Percentiles rank a stretch among this genome's conserved stretches.
phyloP scores from a whole-genome alignment of 208 protist genomes.

The Leishmania guyanensis region DNA sequence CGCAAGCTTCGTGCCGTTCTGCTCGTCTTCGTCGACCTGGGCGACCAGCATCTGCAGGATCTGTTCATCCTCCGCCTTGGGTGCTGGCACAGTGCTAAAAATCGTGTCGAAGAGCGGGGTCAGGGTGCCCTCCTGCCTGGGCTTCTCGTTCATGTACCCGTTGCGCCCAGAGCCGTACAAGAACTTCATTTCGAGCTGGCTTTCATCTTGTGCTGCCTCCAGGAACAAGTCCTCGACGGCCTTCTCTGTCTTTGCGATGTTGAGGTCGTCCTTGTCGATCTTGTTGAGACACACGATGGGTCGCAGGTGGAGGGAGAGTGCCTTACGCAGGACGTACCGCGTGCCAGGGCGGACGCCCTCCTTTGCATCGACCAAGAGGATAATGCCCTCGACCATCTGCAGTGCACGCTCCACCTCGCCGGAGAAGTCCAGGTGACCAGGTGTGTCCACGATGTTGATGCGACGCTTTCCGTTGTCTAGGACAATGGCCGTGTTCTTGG shows the following conservation, averaged over 20 bases:
- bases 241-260: slow-evolving; percentile 92
- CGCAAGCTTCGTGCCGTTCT: slow-evolving; percentile 81
- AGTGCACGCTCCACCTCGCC: slow-evolving; percentile 98
- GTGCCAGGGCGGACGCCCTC: slow-evolving; percentile 97
- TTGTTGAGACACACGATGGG: slow-evolving; percentile 99
- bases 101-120: slow-evolving; percentile 96
- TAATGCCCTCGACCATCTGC: slow-evolving; percentile 97
- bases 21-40: slow-evolving; percentile 92
- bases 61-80: slow-evolving; percentile 40
- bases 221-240: slow-evolving; percentile 97
- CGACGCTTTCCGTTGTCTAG: slow-evolving; percentile 73
- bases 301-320: slow-evolving; percentile 90
- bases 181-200: slow-evolving; percentile 96
- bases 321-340: slow-evolving; percentile 98
- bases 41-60: slow-evolving; percentile 96
- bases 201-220: slow-evolving; percentile 92
- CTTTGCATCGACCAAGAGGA: slow-evolving; percentile 95
- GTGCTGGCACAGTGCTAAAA: slow-evolving; percentile 83
- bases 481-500: slow-evolving; percentile 94
- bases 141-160: slow-evolving; percentile 91
- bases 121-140: slow-evolving; percentile 76
- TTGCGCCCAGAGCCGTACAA: slow-evolving; percentile 93
- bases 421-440: slow-evolving; percentile 98
- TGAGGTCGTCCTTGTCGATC: slow-evolving; percentile 93
- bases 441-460: slow-evolving; percentile 98